Percentiles rank a stretch among this genome's conserved stretches.
These are phyloP conservation scores for Colletotrichum navitas DNA, from an alignment of 2,329 filamentous ascomycete species.

Conservation along the genomic window DNA sequence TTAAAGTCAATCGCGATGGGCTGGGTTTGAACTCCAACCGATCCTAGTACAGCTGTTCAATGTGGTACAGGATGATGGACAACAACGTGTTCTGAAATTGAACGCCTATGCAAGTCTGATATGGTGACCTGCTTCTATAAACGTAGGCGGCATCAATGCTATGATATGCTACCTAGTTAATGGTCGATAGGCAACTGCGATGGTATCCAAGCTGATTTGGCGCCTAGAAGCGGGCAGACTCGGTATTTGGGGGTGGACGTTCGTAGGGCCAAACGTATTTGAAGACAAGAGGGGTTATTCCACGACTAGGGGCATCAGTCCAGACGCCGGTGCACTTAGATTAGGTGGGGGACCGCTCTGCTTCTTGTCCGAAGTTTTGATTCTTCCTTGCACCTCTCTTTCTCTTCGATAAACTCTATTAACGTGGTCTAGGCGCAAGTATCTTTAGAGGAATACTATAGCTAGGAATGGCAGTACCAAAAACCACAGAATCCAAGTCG, in stretches of 20 bases:
- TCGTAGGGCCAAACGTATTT: not conserved
- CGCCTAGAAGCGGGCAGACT: not conserved
- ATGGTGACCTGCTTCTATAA: not conserved
- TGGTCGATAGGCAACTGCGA: not conserved
- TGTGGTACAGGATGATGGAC: too few relatives aligned
- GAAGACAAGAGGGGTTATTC: not conserved
- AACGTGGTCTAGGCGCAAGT: slow-evolving; percentile 8
- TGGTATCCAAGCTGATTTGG: not conserved
- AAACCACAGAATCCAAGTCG: not conserved
- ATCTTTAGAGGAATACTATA: not conserved
- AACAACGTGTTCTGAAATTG: not conserved
- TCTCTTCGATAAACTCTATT: slow-evolving; percentile 16
- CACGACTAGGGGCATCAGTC: not conserved
- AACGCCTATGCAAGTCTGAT: not conserved
- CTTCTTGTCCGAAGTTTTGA: slow-evolving; percentile 2
- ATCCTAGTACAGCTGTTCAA: not conserved
- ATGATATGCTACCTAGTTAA: not conserved
- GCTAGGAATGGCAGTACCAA: not conserved
- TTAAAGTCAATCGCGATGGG: not conserved
- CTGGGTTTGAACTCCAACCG: not conserved
- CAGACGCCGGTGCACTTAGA: not conserved
- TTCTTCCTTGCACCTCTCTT: slow-evolving; percentile 24
- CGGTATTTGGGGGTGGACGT: not conserved
- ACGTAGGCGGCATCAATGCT: not conserved
- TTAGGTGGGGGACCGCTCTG: not conserved